phyloP scores from a whole-genome alignment of 2,329 filamentous ascomycete genomes.

The Akanthomyces muscarius region DNA sequence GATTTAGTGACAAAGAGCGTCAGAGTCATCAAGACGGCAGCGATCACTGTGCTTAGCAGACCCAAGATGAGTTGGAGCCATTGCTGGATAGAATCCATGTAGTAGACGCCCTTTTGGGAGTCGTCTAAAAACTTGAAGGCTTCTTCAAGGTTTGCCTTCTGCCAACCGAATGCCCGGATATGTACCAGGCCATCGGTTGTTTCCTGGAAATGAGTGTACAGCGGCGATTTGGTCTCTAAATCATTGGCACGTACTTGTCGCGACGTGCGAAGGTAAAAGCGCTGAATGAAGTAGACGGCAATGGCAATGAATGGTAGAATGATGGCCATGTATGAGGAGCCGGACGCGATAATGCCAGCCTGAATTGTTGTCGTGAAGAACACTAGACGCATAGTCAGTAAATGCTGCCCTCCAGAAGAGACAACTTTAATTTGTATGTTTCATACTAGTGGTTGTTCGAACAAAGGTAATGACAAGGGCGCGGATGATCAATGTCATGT shows the following conservation, averaged over 20 bases:
- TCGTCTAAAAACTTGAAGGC: slow-evolving; percentile 22
- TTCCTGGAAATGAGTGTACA: slow-evolving; percentile 37
- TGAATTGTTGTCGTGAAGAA: neutral
- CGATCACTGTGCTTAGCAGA: no score
- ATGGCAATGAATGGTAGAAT: slow-evolving; percentile 24
- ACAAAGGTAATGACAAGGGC: no score
- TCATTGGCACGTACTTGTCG: slow-evolving; percentile 30
- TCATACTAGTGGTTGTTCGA: no score
- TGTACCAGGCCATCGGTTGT: slow-evolving; percentile 41
- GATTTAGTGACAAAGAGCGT: neutral
- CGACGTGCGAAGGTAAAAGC: slow-evolving; percentile 32
- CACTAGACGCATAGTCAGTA: neutral
- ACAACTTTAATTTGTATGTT: no score
- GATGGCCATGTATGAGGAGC: slow-evolving; percentile 28
- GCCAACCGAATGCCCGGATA: slow-evolving; percentile 44
- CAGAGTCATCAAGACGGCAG: neutral
- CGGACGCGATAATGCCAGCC: slow-evolving; percentile 20
- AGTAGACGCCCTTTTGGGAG: no score
- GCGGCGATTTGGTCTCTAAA: slow-evolving; percentile 31
- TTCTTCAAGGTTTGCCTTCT: slow-evolving; percentile 36
- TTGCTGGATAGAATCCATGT: no score
- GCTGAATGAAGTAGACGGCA: slow-evolving; percentile 27
- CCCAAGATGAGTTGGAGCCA: no score
- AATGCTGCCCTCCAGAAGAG: neutral
- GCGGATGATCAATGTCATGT: no score